Conservation (phyloP, 805 yeast genomes). For the Spathaspora gorwiae region DNA sequence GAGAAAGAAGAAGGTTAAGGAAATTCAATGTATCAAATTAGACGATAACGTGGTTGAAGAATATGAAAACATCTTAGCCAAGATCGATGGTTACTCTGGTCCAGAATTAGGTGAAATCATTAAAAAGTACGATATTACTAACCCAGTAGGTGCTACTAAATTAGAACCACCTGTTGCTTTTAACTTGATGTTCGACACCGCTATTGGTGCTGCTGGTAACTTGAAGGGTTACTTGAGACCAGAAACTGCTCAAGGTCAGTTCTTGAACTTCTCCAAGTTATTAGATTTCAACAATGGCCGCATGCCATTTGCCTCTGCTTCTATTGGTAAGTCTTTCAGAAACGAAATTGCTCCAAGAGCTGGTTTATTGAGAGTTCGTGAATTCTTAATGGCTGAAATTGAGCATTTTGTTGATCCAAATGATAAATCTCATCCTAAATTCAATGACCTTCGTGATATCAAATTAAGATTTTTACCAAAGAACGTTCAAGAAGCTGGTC, state of each 20-base stretch:
- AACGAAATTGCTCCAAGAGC: constrained; percentile 98
- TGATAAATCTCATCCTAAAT: constrained; percentile 78
- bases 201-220: constrained; percentile 97
- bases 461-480: constrained; percentile 78
- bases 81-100: constrained; percentile 94
- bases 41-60: constrained; percentile 76
- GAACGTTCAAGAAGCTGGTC: constrained; percentile 82
- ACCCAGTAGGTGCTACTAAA: constrained; percentile 85
- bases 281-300: constrained; percentile 91
- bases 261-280: constrained; percentile 88
- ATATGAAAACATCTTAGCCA: constrained; percentile 82
- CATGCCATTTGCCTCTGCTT: constrained; percentile 99
- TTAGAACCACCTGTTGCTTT: constrained; percentile 91
- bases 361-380: constrained; percentile 96
- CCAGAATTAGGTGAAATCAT: constrained; percentile 87
- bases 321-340: constrained; percentile 97
- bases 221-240: constrained; percentile 95
- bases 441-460: constrained; percentile 68
- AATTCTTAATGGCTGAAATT: constrained; percentile 98
- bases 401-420: constrained; percentile 97
- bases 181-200: constrained; percentile 98
- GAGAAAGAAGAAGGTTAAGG: constrained; percentile 86
- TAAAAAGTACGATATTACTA: constrained; percentile 73
- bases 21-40: constrained; percentile 80
- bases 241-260: constrained; percentile 99